Base-by-base conservation (phyloP, 148 eudicot genomes). In the Oxyria digyna region DNA sequence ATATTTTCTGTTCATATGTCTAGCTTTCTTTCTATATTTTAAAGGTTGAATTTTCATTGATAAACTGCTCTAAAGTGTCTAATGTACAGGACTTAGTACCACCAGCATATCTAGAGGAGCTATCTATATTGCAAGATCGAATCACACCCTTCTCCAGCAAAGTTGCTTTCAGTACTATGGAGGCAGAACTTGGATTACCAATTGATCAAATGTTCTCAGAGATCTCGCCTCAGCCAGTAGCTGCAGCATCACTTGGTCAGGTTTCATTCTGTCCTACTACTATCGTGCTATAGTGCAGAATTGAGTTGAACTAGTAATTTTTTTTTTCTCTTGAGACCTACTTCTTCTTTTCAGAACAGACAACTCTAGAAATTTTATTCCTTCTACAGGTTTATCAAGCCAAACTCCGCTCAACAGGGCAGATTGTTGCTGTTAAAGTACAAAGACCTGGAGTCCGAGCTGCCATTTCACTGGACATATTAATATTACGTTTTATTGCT, bases 191-290 rank as follows among this genome's bases (percentile, higher is more conserved):
- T 71, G 87, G 89, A 68, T 50, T 81, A 75, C 74, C 88, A 62
- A 75, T 93, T 49, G 87, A 87, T 67, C 85, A 77, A 71, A 33
- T 93, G 35, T 93, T 93, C 81, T 89, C 95, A 0, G 92, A 89
- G 80, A 87, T 93, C 67, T 84, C 98, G 52, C 87, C 86, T 17
- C 86, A 80, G 75, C 96, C 98, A 57, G 87, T 89, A 27, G 98
- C 98, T 68, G 98, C 98, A 67, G 98, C 98, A 70, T 93, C 98
- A 57, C 91, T 93, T 66, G 98, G 98, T 49, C 98, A 93, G 98
- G 98, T 90, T 72, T 33, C 41, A 49, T 40, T 18, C 40, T 46
- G 37, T 32, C 62, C 50, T 57, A 15, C 35, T 57, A 15, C 35
- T 64, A 23, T 21, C 63, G 7, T 77, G 20, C 46, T 57, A n/a